phyloP scores from a whole-genome alignment of 1,139 yeast species.

The Candida labiduridarum region DNA sequence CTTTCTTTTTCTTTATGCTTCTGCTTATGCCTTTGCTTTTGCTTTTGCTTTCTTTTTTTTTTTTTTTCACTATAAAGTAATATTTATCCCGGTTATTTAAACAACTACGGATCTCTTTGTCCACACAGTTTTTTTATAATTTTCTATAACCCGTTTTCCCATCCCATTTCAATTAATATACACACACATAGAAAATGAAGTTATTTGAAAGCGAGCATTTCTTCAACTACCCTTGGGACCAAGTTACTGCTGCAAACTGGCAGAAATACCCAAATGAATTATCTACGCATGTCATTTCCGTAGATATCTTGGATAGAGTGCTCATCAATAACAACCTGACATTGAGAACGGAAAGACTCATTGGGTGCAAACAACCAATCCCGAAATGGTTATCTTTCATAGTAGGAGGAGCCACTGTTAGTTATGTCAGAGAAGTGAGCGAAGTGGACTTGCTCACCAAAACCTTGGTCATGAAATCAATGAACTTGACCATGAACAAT shows the following conservation, averaged over 20 bases:
- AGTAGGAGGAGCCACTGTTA: conserved; percentile 73
- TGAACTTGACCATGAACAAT: conserved; percentile 81
- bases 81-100: neutral
- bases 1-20: too few relatives aligned
- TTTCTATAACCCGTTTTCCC: neutral
- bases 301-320: conserved; percentile 80
- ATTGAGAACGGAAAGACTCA: conserved; percentile 80
- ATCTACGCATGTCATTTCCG: conserved; percentile 93
- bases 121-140: neutral
- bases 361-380: conserved; percentile 85
- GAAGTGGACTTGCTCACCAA: conserved; percentile 71
- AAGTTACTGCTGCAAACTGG: conserved; percentile 97
- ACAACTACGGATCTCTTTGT: neutral
- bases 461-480: conserved; percentile 78
- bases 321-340: conserved; percentile 56
- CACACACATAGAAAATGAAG: conserved; percentile 55
- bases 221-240: conserved; percentile 88
- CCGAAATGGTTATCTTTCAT: conserved; percentile 79
- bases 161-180: neutral
- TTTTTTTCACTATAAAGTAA: neutral
- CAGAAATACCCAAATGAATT: conserved; percentile 91
- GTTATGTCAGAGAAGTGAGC: conserved; percentile 87
- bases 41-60: neutral
- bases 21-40: too few relatives aligned
- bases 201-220: conserved; percentile 68